Evolutionary conservation across 2,329 filamentous ascomycete genomes (phyloP).

Genomic region (Ophiosphaerella herpotricha): DNA sequence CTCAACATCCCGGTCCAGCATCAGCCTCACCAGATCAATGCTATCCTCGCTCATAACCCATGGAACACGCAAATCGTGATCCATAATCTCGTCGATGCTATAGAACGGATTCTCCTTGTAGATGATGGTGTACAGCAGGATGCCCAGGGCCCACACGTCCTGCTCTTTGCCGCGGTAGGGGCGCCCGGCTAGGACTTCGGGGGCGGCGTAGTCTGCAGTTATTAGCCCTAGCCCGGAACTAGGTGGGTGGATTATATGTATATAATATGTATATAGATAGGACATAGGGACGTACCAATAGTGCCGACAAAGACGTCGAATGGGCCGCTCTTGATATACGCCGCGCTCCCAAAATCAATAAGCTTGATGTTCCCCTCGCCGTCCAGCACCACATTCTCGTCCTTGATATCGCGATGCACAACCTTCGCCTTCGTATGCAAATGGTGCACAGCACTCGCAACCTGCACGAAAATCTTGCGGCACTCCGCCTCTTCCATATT

Average conservation of each 20-base stretch:
- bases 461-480: constrained; percentile 92
- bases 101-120: constrained; percentile 99
- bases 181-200: constrained; percentile 92
- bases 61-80: constrained; percentile 89
- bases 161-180: constrained; percentile 95
- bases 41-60: constrained; percentile 88
- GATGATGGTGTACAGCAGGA: constrained; percentile 96
- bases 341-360: constrained; percentile 97
- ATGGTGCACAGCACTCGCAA: constrained; percentile 86
- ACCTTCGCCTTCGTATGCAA: constrained; percentile 88
- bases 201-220: constrained; percentile 85
- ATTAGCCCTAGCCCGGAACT: no score
- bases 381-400: constrained; percentile 96
- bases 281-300: constrained; percentile 69
- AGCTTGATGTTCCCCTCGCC: constrained; percentile 95
- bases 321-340: constrained; percentile 96
- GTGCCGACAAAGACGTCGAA: constrained; percentile 99
- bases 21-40: constrained; percentile 86
- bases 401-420: constrained; percentile 97
- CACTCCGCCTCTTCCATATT: constrained; percentile 97
- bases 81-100: constrained; percentile 98
- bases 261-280: not conserved
- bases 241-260: no score
- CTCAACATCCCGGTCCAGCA: constrained; percentile 90
- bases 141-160: constrained; percentile 97